Conservation (phyloP, 1,139 yeast species). For the Zygoascus sp. region DNA sequence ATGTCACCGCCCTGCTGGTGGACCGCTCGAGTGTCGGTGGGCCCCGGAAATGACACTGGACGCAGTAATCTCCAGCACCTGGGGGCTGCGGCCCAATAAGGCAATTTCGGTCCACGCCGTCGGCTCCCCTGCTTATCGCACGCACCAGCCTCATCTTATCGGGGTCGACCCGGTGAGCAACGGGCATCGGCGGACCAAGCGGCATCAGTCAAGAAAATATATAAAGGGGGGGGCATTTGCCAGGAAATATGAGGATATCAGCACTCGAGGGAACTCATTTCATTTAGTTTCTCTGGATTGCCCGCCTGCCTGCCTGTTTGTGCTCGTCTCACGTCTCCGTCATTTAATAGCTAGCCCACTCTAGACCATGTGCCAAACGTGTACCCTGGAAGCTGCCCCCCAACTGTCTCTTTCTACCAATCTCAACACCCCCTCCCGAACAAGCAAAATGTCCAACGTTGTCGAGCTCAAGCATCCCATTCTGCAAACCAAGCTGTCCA, state of each 20-base stretch:
- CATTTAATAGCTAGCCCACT: not conserved
- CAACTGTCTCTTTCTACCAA: not conserved
- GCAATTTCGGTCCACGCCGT: not conserved
- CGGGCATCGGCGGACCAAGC: conserved; percentile 3
- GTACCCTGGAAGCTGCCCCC: not conserved
- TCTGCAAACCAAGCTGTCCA: conserved; percentile 29
- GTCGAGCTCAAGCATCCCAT: conserved; percentile 27
- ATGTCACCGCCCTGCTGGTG: no score
- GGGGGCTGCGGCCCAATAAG: not conserved
- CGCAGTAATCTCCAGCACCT: no score
- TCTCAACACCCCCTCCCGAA: not conserved
- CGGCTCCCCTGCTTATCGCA: conserved; percentile 1
- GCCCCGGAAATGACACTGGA: no score
- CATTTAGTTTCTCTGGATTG: not conserved
- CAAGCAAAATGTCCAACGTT: conserved; percentile 5
- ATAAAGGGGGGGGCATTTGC: not conserved
- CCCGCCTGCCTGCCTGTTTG: not conserved
- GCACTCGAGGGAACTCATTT: not conserved
- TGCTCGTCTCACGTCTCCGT: not conserved
- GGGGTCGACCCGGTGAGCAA: conserved; percentile 1
- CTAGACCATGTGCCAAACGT: not conserved
- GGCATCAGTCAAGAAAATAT: not conserved
- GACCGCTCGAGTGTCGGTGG: no score
- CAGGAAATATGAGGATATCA: not conserved
- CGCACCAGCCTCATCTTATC: not conserved